Evolutionary conservation across 2,329 filamentous ascomycete genomes (phyloP).

Genomic region (Diaporthe citriasiana): DNA sequence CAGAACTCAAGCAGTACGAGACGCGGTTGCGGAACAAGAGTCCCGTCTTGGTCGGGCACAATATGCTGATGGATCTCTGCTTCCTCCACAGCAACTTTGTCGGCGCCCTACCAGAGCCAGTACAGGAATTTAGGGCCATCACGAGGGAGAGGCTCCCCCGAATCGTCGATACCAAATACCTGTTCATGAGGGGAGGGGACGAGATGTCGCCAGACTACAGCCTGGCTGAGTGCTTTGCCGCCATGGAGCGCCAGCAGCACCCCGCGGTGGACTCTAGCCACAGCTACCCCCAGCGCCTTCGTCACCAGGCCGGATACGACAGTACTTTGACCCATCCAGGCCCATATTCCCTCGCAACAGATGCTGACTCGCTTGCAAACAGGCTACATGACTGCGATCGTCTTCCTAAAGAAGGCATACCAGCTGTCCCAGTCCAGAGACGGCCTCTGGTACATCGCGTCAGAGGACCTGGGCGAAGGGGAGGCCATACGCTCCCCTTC

Average conservation of each 20-base stretch:
- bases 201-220: constrained; percentile 72
- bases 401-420: constrained; percentile 53
- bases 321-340: constrained; percentile 53
- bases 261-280: constrained; percentile 25
- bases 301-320: constrained; percentile 74
- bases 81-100: constrained; percentile 76
- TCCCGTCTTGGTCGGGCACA: constrained; percentile 72
- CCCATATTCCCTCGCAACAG: too few relatives aligned
- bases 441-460: constrained; percentile 1
- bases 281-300: constrained; percentile 42
- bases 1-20: constrained; percentile 47
- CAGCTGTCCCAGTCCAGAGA: constrained; percentile 19
- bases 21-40: constrained; percentile 47
- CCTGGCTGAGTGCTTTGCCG: constrained; percentile 42
- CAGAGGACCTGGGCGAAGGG: constrained; percentile 1
- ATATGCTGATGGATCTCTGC: constrained; percentile 74
- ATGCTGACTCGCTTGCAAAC: constrained; percentile 1
- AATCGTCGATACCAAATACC: constrained; percentile 77
- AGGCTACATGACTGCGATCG: constrained; percentile 59
- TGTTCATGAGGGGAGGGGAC: constrained; percentile 80
- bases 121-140: constrained; percentile 65
- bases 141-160: constrained; percentile 63
- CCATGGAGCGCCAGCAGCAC: background rate
- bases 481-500: background rate
- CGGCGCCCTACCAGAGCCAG: constrained; percentile 65